These are phyloP conservation scores for Cladophialophora carrionii DNA, from an alignment of 2,329 filamentous ascomycete genomes.

Conservation along the genomic window DNA sequence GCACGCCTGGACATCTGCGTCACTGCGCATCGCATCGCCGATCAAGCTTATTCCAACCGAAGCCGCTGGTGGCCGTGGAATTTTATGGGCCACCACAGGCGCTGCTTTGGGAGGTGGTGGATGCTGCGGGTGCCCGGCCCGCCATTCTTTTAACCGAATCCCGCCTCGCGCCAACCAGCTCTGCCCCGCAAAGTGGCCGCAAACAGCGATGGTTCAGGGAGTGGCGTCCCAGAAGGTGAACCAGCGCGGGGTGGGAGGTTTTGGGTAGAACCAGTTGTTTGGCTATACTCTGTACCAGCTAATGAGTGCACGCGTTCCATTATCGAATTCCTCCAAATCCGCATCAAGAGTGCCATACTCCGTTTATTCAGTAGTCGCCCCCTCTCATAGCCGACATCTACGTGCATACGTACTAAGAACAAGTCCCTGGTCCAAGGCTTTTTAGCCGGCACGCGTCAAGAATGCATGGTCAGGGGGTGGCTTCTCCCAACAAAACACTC, in stretches of 20 bases:
- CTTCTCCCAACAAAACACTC: no score
- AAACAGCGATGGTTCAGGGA: not conserved
- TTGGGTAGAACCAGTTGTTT: not conserved
- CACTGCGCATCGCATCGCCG: not conserved
- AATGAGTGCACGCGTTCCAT: not conserved
- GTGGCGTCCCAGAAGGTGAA: not conserved
- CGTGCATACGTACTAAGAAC: not conserved
- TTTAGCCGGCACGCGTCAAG: no score
- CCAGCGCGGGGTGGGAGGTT: not conserved
- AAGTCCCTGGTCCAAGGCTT: not conserved
- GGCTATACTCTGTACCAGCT: not conserved
- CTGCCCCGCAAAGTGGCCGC: not conserved
- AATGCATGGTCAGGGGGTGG: no score
- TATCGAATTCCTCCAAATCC: not conserved
- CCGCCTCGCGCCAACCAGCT: not conserved
- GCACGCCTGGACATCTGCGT: not conserved
- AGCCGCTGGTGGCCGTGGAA: not conserved
- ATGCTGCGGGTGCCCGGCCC: not conserved
- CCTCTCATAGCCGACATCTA: not conserved
- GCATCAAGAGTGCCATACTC: not conserved
- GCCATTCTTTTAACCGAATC: not conserved
- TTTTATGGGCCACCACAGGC: not conserved
- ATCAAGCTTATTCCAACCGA: not conserved
- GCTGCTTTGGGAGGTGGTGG: not conserved
- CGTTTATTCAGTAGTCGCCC: not conserved